Evolutionary conservation across 1,139 yeast species (phyloP), one percentile per base, ranked within the genome.

Genomic region (Blastobotrys capitulatus): DNA sequence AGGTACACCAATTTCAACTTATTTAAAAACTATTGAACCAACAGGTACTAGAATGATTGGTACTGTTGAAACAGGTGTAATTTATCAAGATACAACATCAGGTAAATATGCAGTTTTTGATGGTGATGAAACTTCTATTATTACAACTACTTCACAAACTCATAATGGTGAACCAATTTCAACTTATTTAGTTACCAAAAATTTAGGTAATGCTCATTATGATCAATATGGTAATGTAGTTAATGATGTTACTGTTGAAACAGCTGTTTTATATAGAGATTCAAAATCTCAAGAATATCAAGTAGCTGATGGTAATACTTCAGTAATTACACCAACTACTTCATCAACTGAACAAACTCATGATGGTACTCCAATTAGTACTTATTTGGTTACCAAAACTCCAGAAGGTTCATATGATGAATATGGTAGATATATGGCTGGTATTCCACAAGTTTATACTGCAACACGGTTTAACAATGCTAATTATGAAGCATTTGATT

Each of bases 171-270:
- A 13, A 6, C 31, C 44, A 16, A 16, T 41, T 16, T 27, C 44
- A 2, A 41, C 37, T n/a, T 41, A 41, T 31, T 12, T 41, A 26
- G 37, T 41, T 20, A 39, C 42, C 32, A 19, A 39, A 6, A 38
- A 5, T 7, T 19, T 29, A 12, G 32, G 32, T 10, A 19, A 35
- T 35, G 22, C 38, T 4, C 22, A 35, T 16, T 35, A 35, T 20
- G 38, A 35, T 20, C 9, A 5, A 20, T 6, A 35, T 19, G 38
- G 38, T 3, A 20, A 38, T 38, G 27, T n/a, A 2, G 6, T 38
- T 5, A n/a, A 15, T n/a, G 26, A n/a, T 18, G 22, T n/a, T 16
- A 15, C 27, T 10, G 22, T n/a, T 6, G 26, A 38, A 20, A 38
- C 41, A 13, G 41, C 27, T 12, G 27, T 20, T 8, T 18, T 18